Conservation (phyloP, 306 rosid genomes). For the Dalbergia oliveri region DNA sequence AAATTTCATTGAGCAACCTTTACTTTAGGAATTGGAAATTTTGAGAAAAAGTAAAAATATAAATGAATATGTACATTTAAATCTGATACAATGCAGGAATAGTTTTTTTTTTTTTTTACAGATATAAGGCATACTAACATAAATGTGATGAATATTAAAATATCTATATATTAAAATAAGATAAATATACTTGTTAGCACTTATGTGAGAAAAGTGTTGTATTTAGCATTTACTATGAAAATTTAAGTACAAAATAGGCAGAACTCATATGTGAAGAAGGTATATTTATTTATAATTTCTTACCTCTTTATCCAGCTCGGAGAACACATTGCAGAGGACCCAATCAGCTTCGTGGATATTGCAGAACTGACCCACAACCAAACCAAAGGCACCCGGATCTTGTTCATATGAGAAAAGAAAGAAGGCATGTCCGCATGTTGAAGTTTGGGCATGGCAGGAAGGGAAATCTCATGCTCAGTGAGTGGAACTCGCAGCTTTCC, state of each 20-base stretch:
- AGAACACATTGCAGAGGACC: constrained; percentile 48
- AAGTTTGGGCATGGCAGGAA: constrained; percentile 47
- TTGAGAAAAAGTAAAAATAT: too few species aligned
- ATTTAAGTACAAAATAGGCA: too few species aligned
- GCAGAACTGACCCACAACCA: constrained; percentile 47
- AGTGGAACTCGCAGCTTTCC: constrained; percentile 42
- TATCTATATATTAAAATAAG: too few species aligned
- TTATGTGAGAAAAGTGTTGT: too few species aligned
- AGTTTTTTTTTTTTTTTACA: not conserved
- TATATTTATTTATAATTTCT: not conserved
- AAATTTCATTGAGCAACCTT: not conserved
- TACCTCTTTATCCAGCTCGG: constrained; percentile 53
- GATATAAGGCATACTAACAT: too few species aligned
- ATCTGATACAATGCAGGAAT: not conserved
- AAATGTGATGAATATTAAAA: too few species aligned
- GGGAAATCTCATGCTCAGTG: constrained; percentile 2
- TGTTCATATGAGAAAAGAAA: constrained; percentile 19
- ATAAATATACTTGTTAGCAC: too few species aligned
- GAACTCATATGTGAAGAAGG: too few species aligned
- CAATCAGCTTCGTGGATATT: constrained; percentile 56
- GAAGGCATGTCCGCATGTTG: constrained; percentile 52
- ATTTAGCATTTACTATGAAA: too few species aligned
- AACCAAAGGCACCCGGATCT: not conserved
- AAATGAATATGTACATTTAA: too few species aligned
- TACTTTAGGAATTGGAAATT: not conserved